Base-by-base conservation (phyloP, 1,139 yeast genomes). In the Candida tetrigidarum region DNA sequence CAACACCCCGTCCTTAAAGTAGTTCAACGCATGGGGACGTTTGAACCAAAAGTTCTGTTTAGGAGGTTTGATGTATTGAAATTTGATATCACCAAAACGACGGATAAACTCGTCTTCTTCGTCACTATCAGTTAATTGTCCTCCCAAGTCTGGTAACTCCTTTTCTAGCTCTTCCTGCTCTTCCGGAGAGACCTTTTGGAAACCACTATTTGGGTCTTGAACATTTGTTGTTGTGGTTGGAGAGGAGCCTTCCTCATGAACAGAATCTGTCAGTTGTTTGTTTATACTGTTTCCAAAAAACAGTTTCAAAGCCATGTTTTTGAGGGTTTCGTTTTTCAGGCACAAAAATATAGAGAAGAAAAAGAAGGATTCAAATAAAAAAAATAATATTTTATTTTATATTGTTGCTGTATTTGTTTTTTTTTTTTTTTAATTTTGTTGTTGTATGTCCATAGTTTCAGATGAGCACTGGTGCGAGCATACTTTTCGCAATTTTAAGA, bases 11-110 rank as follows among this genome's bases (percentile, higher is more conserved):
- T 82, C 74, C 52, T 80, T 71, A 63, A 81, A 82, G 56, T 78
- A 83, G 55, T 83, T 83, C 46, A 83, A 64, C 0, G 87, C 88
- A 55, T 79, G 78, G 0, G 88, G 88, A 37, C 68, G 64, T 5
- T 74, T 74, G 50, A 80, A 69, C 75, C 81, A 73, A 27, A 75
- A 69, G 2, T 71, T 56, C 15, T 63, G 65, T 19, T 50, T 59
- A 1, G 83, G 83, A 14, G 70, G 65, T 42, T 69, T 67, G 46
- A 80, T 80, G 51, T 78, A 80, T 46, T 69, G 68, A 43, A 78
- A 75, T 6, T 75, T 45, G 28, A 80, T 69, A 19, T 71, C 80
- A 3, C 85, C 85, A 53, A 76, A 80, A 46, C 71, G 74, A 38
- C 66, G 57, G 3, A 79, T 67, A 51, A 80, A 78, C 41, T 71